Evolutionary conservation across 2,329 filamentous ascomycete species (phyloP).

Genomic region (Colletotrichum sp.): DNA sequence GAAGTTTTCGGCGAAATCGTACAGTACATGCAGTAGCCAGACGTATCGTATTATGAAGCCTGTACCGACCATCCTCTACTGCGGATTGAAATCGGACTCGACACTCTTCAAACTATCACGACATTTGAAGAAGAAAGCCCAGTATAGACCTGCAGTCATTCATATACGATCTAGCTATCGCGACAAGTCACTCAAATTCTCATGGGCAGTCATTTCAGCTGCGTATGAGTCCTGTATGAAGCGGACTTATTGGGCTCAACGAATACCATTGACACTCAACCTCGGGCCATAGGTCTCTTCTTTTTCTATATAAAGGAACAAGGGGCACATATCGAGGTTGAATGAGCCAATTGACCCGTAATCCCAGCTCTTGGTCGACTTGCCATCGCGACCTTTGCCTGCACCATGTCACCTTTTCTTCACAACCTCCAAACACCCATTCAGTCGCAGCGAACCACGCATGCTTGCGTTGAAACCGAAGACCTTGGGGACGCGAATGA

Average conservation of each 20-base stretch:
- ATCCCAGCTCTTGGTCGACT: no score
- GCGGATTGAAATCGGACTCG: no score
- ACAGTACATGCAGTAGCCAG: no score
- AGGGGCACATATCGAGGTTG: background rate
- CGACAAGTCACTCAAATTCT: no score
- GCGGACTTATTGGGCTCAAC: background rate
- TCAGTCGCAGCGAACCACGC: no score
- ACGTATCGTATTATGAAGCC: rapidly evolving
- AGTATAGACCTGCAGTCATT: no score
- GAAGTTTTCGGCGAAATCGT: no score
- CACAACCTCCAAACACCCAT: background rate
- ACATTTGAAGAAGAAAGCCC: background rate
- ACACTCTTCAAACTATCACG: no score
- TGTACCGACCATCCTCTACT: background rate
- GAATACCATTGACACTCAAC: background rate
- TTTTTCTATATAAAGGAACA: background rate
- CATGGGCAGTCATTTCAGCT: background rate
- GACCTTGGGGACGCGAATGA: background rate
- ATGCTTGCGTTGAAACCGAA: background rate
- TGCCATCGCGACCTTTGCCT: no score
- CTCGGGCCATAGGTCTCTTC: background rate
- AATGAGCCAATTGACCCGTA: background rate
- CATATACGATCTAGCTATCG: no score
- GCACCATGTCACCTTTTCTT: background rate
- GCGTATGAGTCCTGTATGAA: background rate